A percentile compares a stretch with the other conserved stretches of the same genome.
Evolutionary conservation across 495 filamentous ascomycete genomes (phyloP).

Genomic region (Parathielavia appendiculata): DNA sequence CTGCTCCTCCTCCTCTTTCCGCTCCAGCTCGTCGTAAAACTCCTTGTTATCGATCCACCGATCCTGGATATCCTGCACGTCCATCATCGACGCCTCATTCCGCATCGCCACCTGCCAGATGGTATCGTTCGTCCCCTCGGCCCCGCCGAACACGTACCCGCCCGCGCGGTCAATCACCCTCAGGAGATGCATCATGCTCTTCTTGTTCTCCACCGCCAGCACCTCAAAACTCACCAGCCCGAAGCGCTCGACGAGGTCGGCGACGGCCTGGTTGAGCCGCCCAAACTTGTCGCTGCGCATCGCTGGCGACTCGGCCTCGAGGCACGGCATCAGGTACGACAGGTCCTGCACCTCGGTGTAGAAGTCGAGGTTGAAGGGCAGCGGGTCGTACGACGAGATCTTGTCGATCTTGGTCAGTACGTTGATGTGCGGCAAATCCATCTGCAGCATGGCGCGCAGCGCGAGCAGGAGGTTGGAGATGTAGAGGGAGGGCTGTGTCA

Average conservation of each 20-base stretch:
- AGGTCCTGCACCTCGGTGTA: constrained; percentile 98
- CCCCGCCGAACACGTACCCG: constrained; percentile 87
- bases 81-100: constrained; percentile 72
- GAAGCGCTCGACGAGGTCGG: constrained; percentile 82
- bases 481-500: constrained; percentile 88
- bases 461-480: constrained; percentile 89
- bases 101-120: constrained; percentile 94
- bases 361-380: constrained; percentile 91
- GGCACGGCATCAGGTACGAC: constrained; percentile 70
- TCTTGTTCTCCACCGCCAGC: constrained; percentile 90
- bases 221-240: constrained; percentile 87
- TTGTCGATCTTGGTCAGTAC: constrained; percentile 97
- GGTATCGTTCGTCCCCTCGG: constrained; percentile 87
- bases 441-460: constrained; percentile 92
- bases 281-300: constrained; percentile 67
- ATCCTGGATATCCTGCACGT: constrained; percentile 85
- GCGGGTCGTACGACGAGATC: constrained; percentile 63
- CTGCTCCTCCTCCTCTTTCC: constrained; percentile 60
- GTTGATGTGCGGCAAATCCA: constrained; percentile 92
- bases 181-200: constrained; percentile 87
- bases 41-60: constrained; percentile 89
- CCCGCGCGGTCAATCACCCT: constrained; percentile 82
- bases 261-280: constrained; percentile 76
- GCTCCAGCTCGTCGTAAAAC: constrained; percentile 76
- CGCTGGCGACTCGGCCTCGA: constrained; percentile 54